These are phyloP conservation scores for Pleurotus djamor DNA, from an alignment of 768 basidiomycete species.

Conservation along the genomic window DNA sequence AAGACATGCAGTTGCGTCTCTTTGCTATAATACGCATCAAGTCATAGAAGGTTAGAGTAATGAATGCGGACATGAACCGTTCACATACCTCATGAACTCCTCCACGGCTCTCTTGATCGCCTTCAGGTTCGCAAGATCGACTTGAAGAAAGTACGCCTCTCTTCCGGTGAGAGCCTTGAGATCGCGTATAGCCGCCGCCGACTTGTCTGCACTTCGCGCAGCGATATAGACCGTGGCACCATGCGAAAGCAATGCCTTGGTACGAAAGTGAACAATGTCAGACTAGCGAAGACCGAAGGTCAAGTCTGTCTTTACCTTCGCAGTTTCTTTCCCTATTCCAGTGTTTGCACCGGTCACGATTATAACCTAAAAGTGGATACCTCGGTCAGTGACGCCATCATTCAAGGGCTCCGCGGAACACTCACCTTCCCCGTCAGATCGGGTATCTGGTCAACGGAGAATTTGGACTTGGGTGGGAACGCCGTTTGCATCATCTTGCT, in stretches of 20 bases:
- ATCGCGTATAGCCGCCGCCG: conserved; percentile 32
- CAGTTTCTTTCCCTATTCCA: conserved; percentile 51
- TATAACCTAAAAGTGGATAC: conserved; percentile 17
- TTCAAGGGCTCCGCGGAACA: neutral
- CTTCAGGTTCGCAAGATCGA: conserved; percentile 44
- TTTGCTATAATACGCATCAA: conserved; percentile 22
- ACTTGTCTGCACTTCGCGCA: conserved; percentile 34
- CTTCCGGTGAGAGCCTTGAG: conserved; percentile 39
- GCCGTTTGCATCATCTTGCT: neutral
- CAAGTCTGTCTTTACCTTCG: conserved; percentile 21
- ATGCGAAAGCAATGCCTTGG: conserved; percentile 36
- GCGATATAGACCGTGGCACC: conserved; percentile 57
- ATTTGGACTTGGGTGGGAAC: conserved; percentile 26
- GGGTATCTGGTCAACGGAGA: conserved; percentile 32
- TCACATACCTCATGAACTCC: conserved; percentile 30
- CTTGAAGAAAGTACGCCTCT: conserved; percentile 35
- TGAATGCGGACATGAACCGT: neutral
- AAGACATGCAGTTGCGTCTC: conserved; percentile 44
- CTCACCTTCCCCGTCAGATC: conserved; percentile 34
- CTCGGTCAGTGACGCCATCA: neutral
- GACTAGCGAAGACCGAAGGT: neutral
- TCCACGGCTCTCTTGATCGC: conserved; percentile 37
- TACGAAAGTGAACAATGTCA: neutral
- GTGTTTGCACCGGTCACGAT: conserved; percentile 51
- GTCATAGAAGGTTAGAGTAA: neutral